Percentiles rank a stretch among this genome's conserved stretches.
Conservation (phyloP, 2,329 filamentous ascomycete genomes). For the Epichloe festucae region DNA sequence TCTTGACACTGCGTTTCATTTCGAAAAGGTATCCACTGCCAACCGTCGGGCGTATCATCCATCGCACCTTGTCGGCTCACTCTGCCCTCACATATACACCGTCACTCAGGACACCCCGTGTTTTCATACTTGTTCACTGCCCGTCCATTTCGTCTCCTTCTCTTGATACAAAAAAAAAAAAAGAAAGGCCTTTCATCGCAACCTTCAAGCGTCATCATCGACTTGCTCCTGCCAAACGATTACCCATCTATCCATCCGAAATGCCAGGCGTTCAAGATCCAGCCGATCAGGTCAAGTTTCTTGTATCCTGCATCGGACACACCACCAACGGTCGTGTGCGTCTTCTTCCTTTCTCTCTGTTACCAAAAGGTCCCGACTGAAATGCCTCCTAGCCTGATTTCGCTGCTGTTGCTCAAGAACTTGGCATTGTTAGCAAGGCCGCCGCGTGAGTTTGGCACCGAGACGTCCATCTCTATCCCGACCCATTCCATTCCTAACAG, state of each 20-base stretch:
- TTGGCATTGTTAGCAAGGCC: conserved; percentile 48
- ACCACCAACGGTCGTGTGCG: conserved; percentile 46
- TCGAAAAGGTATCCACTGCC: background rate
- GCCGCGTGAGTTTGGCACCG: conserved; percentile 50
- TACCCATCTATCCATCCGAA: background rate
- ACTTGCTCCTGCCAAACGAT: background rate
- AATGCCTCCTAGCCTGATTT: conserved; percentile 45
- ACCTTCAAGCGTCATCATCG: background rate
- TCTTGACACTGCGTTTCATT: background rate
- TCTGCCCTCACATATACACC: background rate
- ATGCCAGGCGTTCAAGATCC: conserved; percentile 24
- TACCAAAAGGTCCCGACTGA: background rate
- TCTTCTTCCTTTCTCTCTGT: background rate
- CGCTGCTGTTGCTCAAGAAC: conserved; percentile 48
- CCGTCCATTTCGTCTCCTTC: background rate
- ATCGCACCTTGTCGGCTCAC: background rate
- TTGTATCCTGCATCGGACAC: conserved; percentile 52
- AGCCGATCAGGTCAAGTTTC: conserved; percentile 48
- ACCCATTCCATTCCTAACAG: no score
- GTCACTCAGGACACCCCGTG: background rate
- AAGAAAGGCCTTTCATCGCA: background rate
- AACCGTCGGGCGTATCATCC: background rate
- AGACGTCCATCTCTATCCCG: background rate
- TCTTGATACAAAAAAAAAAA: background rate
- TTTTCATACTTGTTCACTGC: background rate